Evolutionary conservation across 306 rosid species (phyloP).

Genomic region (Cucumis sativus): DNA sequence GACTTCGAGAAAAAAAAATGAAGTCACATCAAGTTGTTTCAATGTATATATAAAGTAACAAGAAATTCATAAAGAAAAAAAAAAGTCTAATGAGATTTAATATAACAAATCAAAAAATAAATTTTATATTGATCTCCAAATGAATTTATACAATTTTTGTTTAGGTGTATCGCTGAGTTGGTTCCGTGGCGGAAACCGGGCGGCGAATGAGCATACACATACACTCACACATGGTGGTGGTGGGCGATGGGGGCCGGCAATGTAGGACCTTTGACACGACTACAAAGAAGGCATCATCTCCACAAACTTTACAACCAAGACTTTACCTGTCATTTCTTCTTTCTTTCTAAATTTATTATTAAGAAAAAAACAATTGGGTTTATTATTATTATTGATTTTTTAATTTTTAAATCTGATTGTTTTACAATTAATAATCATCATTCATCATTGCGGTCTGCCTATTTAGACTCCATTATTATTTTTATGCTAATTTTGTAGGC

Average conservation of each 20-base stretch:
- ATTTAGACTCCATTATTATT: not conserved
- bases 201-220: not conserved
- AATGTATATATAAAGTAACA: too few species aligned
- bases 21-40: too few species aligned
- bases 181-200: not conserved
- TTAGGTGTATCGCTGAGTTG: not conserved
- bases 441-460: constrained; percentile 2
- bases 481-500: not conserved
- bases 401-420: not conserved
- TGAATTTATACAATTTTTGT: too few species aligned
- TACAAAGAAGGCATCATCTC: not conserved
- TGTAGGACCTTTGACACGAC: not conserved
- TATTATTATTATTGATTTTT: not conserved
- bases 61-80: too few species aligned
- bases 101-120: too few species aligned
- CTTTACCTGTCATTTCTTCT: not conserved
- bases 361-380: not conserved
- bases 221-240: not conserved
- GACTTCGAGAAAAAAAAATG: too few species aligned
- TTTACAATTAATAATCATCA: not conserved
- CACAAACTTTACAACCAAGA: constrained; percentile 2
- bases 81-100: too few species aligned
- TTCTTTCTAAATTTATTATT: not conserved
- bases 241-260: not conserved
- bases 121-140: too few species aligned